A percentile compares a stretch with the other conserved stretches of the same genome.
phyloP scores from a whole-genome alignment of 345 rosid species.

The Punica granatum region DNA sequence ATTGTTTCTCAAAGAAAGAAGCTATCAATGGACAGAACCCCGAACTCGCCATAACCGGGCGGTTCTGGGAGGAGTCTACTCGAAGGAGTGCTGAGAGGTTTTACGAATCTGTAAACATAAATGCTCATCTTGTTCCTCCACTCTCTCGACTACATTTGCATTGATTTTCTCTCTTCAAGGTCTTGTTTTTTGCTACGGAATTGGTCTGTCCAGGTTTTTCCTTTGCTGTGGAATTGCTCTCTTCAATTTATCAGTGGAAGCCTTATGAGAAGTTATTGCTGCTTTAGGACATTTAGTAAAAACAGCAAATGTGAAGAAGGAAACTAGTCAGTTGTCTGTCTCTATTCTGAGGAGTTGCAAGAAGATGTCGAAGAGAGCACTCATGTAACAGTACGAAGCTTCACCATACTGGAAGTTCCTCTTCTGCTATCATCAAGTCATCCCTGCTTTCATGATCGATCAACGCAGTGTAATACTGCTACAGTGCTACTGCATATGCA shows the following conservation, averaged over 20 bases:
- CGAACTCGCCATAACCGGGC: neutral
- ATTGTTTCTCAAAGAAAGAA: conserved; percentile 33
- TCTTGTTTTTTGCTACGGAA: neutral
- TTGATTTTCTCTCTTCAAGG: neutral
- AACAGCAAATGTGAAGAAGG: no score
- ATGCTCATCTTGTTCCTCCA: no score
- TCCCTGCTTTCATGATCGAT: neutral
- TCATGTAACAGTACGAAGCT: no score
- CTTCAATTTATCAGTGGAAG: neutral
- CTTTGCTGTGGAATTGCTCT: neutral
- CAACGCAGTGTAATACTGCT: neutral
- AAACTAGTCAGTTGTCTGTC: no score
- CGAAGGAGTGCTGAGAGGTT: neutral
- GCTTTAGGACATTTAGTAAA: neutral
- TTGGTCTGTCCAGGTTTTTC: neutral
- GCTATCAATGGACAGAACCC: neutral
- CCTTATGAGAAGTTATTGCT: neutral
- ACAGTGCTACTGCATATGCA: no score
- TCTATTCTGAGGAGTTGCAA: no score
- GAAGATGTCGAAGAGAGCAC: no score
- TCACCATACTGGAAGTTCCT: no score
- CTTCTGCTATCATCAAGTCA: no score
- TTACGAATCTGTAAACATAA: neutral
- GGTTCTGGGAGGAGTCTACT: neutral
- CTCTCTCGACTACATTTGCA: no score